Base-by-base conservation (phyloP, 2,329 filamentous ascomycete genomes). In the Kalmusia sp. region DNA sequence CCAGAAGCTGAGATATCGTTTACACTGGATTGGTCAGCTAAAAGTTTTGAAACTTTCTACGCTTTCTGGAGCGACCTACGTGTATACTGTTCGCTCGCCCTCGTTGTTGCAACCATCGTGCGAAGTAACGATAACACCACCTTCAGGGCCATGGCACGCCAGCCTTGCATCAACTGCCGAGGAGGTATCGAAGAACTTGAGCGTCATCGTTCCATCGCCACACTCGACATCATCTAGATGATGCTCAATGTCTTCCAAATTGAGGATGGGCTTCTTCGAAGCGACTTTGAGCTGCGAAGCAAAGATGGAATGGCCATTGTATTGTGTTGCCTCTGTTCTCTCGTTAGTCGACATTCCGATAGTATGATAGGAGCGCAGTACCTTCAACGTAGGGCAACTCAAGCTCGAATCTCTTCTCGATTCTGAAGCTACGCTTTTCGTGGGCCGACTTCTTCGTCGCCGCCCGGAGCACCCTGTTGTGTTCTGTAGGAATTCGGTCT, bases 231-330 rank as follows among this genome's bases (percentile, higher is more conserved):
- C 57, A 25, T 64, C 51, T 24, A 75, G 46, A 43, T 69, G 65
- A 39, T 74, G 65, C 34, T 76, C 73, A 40, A 74, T 63, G 25
- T 75, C 72, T 49, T 76, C 73, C 4, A 76, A 53, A 19, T 64
- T 60, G 21, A 75, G 47, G 3, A 75, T 64, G 7, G 70, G 71
- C 34, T 59, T 62, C 49, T 69, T 63, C 2, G 71, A 73, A 6
- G 55, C 51, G 22, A 74, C 62, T 27, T 60, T 67, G 46, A 76
- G 61, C 33, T 69, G 61, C 1, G 73, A 75, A 38, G 67, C 69
- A 53, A 75, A 75, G 17, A 67, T 63, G n/a, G 59, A 49, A n/a
- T 58, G 28, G 12, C 61, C 56, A 31, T 46, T 57, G 61, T 62
- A 65, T 6, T 53, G 67, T 71, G 31, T 71, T 64, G 28, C 22